Base-by-base conservation (phyloP, 441 rosid species). In the Adansonia rubrostipa region DNA sequence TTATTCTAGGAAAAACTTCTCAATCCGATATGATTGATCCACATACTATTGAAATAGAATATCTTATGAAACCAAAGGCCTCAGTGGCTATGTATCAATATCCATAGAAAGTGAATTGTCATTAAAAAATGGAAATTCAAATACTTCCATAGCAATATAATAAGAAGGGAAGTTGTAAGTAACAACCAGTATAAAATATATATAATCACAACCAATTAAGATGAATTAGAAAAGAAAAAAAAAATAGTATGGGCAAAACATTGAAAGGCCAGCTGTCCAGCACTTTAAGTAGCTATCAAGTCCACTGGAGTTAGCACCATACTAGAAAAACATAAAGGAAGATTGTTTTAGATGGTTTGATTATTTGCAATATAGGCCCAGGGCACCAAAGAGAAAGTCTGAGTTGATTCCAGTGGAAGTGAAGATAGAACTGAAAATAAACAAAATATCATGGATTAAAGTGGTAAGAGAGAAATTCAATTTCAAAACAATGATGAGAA, bases 171-270 rank as follows among this genome's bases (percentile, higher is more conserved):
- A 5, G 13, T 7, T 17, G 28, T 9, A 36, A n/a, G 40, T 36
- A 11, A 63, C 19, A 63, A 71, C 50, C n/a, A 54, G 63, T n/a
- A 71, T 44, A n/a, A 33, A 54, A 53, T 33, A 54, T 54, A 54
- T 28, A 54, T 28, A 28, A 13, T 17, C 20, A 53, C 62, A 33
- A 33, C 48, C 24, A 53, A 71, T 8, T 53, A 9, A 71, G 47
- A 71, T 28, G 24, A 71, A 53, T n/a, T 51, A 54, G 20, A 71
- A 15, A 36, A 50, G 14, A 71, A 33, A 71, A 6, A 48, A 3
- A 24, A 14, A 14, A 4, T 7, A 54, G 15, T 15, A 71, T n/a
- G 62, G 47, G 47, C 8, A 71, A 71, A 53, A 48, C 24, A 1
- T 15, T 14, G 47, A 71, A 51, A 33, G 47, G 74, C 47, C 57